Base-by-base conservation (phyloP, 2,329 filamentous ascomycete genomes). In the Sclerotiophoma versabilis region DNA sequence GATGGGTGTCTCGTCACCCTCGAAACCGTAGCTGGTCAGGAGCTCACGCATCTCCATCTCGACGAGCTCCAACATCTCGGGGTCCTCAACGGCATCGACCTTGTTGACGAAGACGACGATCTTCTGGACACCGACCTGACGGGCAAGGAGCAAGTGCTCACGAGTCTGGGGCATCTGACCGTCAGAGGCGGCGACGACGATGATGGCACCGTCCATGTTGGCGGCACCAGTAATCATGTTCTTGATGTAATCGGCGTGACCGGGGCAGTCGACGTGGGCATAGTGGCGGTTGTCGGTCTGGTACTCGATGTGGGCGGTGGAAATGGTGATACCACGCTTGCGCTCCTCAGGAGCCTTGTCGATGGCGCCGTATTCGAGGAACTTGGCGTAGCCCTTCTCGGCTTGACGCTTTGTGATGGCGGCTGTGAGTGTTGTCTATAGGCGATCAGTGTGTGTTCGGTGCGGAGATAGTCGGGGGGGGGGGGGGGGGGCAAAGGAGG, bases 191-290 rank as follows among this genome's bases (percentile, higher is more conserved):
- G 96, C 96, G 70, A 99, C 96, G 66, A 99, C 95, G 72, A 99
- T 97, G 76, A 99, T 93, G 72, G 95, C 93, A 72, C 95, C 95
- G 72, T 99, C 95, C 95, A 99, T 99, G 84, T 92, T 96, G 72
- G 96, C 93, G 61, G 95, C 93, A 87, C 95, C 95, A 66, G 95
- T 99, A 79, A 99, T 99, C 95, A 99, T 99, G 89, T 99, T 99
- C 87, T 99, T 99, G 84, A 99, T 98, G 85, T 99, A 99, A 92
- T 99, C 95, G 80, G 95, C 95, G 89, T 99, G 95, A 81, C 95
- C 95, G 55, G 95, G 95, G 81, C 95, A 99, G 86, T 99, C 95
- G 83, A 99, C 95, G 86, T 99, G 95, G 72, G 95, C 95, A 82
- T 99, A 99, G 84, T 99, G 95, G 75, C 95, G 89, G 76, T 83